Base-by-base conservation (phyloP, 306 rosid species). In the Cucumis melo region DNA sequence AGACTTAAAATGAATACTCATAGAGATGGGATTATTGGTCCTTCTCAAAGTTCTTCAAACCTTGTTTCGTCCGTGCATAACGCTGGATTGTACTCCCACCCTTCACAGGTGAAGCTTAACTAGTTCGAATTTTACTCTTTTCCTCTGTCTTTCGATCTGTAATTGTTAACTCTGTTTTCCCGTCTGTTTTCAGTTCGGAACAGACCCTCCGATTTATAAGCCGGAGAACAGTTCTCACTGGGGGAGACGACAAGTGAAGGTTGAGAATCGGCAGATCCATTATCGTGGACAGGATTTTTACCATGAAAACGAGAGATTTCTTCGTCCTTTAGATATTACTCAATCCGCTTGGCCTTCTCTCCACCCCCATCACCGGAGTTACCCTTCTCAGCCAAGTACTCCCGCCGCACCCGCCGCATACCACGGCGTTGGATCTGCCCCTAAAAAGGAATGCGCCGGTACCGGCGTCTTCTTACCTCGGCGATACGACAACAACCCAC, bases 1-100 rank as follows among this genome's bases (percentile, higher is more conserved):
- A 88, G 92, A 85, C 46, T 89, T 77, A 91, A 89, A 77, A 79
- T 88, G 70, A 79, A 76, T 46, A 36, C 8, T 64, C 3, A 38
- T 1, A 74, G 21, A 1, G 90, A 83, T 2, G 82, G 85, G 1
- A 41, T 83, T 6, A 74, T 87, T 29, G 68, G 46, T 55, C 75
- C 87, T 64, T 39, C 83, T 59, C 72, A 61, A 10, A 78, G 27
- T 20, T 63, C 83, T 17, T 63, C 80, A 1, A 48, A 23, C 32
- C 72, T 78, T 0, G 61, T 61, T 17, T 17, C 74, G 4, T 76
- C 80, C 2, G 38, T 56, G 6, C 12, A 17, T 1, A 29, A 62
- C 58, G 20, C 19, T 46, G 57, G 60, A 15, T 27, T 61, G 20
- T 83, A 86, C 54, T 23, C 80, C 0, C 80, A 50, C 24, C 10